Percentiles rank a stretch among this genome's conserved stretches.
Conservation (phyloP, 495 filamentous ascomycete species). For the Ramalina intermedia region DNA sequence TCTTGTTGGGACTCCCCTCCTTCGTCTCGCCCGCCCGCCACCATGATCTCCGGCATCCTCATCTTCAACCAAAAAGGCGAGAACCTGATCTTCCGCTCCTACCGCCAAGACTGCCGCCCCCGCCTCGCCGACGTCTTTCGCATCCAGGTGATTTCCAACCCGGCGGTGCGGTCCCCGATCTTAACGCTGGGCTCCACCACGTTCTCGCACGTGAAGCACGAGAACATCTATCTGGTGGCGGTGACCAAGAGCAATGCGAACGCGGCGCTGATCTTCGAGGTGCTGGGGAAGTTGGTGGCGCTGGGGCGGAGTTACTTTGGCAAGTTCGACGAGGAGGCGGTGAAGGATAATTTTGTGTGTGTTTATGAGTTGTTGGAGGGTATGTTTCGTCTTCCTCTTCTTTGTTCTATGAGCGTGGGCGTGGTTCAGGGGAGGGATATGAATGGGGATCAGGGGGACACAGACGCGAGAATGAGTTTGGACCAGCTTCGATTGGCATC, state of each 20-base stretch:
- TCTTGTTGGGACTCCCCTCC: neutral
- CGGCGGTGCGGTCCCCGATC: constrained; percentile 94
- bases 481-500: neutral
- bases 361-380: constrained; percentile 97
- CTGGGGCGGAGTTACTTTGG: constrained; percentile 95
- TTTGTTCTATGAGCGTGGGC: neutral
- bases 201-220: constrained; percentile 98
- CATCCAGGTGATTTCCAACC: constrained; percentile 98
- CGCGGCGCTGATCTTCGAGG: constrained; percentile 96
- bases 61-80: constrained; percentile 99
- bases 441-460: neutral
- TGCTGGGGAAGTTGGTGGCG: constrained; percentile 80
- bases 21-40: neutral
- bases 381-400: constrained; percentile 22
- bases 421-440: neutral
- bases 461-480: too few species aligned
- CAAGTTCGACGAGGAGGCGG: constrained; percentile 97
- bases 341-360: constrained; percentile 99
- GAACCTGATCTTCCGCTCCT: constrained; percentile 97
- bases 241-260: constrained; percentile 99
- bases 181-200: constrained; percentile 94
- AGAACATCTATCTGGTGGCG: constrained; percentile 97
- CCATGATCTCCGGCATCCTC: constrained; percentile 89
- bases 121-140: constrained; percentile 97
- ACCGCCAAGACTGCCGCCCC: constrained; percentile 92